Conservation (phyloP, 176 grass and related monocot genomes). For the Puya raimondii region DNA sequence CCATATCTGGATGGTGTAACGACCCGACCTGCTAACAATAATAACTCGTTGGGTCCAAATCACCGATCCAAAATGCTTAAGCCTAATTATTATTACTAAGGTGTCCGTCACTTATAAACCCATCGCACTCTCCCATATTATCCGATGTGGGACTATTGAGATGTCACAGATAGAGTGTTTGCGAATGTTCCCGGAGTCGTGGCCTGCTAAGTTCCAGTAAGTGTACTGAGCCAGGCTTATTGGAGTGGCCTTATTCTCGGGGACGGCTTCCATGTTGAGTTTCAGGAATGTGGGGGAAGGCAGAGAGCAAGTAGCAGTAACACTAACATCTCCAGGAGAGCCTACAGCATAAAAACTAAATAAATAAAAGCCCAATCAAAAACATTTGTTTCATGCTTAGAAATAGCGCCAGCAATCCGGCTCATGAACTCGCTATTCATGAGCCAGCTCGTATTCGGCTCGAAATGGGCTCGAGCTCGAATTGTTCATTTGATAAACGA, state of each 20-base stretch:
- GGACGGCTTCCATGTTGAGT: slow-evolving; percentile 69
- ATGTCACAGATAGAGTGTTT: slow-evolving; percentile 49
- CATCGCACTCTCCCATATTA: too few relatives aligned
- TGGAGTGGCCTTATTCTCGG: slow-evolving; percentile 56
- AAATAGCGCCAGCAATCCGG: too few relatives aligned
- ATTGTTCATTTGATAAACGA: too few relatives aligned
- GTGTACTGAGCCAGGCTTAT: slow-evolving; percentile 78
- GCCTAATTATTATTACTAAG: too few relatives aligned
- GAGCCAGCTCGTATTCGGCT: background rate
- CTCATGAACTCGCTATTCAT: too few relatives aligned
- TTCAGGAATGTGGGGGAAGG: slow-evolving; percentile 41
- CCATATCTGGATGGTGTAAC: slow-evolving; percentile 77
- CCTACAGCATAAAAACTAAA: slow-evolving; percentile 23
- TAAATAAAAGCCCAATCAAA: background rate
- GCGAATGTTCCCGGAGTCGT: slow-evolving; percentile 49
- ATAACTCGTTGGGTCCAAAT: too few relatives aligned
- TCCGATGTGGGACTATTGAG: too few relatives aligned
- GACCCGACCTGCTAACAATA: too few relatives aligned
- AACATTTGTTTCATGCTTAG: too few relatives aligned
- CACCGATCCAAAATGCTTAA: too few relatives aligned
- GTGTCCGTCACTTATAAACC: too few relatives aligned
- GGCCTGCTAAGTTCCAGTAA: slow-evolving; percentile 93
- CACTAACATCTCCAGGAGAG: slow-evolving; percentile 56
- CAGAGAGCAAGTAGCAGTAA: slow-evolving; percentile 56
- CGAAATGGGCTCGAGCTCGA: too few relatives aligned